These are phyloP conservation scores for Calonectria multiphialidica DNA, from an alignment of 2,329 filamentous ascomycete species.

Conservation along the genomic window DNA sequence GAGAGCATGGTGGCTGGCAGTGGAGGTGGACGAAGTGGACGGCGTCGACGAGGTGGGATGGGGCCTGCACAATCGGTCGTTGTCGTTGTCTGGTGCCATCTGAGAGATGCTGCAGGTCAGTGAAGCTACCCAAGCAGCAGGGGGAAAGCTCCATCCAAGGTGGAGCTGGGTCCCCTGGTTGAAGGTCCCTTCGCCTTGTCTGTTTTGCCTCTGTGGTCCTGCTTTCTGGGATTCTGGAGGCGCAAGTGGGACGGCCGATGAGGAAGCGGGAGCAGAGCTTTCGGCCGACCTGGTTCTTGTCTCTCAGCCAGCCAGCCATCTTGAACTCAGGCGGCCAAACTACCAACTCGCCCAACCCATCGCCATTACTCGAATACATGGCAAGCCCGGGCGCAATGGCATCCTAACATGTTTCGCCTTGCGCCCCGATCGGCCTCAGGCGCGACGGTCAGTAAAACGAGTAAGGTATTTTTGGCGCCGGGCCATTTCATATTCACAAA, in stretches of 20 bases:
- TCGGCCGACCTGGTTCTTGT: background rate
- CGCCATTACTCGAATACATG: background rate
- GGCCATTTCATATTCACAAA: slow-evolving; percentile 9
- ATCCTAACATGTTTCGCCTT: slow-evolving; percentile 12
- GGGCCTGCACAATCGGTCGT: slow-evolving; percentile 22
- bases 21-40: slow-evolving; percentile 38
- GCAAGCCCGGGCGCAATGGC: background rate
- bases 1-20: slow-evolving; percentile 36
- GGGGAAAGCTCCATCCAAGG: slow-evolving; percentile 41
- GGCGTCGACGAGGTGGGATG: slow-evolving; percentile 17
- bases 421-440: background rate
- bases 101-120: slow-evolving; percentile 37
- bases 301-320: background rate
- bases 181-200: slow-evolving; percentile 38
- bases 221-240: slow-evolving; percentile 6
- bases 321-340: background rate
- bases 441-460: slow-evolving; percentile 8
- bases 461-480: slow-evolving; percentile 12
- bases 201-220: slow-evolving; percentile 5
- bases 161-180: slow-evolving; percentile 41
- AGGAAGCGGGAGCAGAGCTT: background rate
- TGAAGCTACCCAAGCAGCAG: slow-evolving; percentile 41
- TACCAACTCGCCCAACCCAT: slow-evolving; percentile 3
- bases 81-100: slow-evolving; percentile 27
- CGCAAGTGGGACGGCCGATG: slow-evolving; percentile 4